A percentile compares a stretch with the other conserved stretches of the same genome.
Conservation (phyloP, 2,329 filamentous ascomycete species). For the Rhynchosporium agropyri region DNA sequence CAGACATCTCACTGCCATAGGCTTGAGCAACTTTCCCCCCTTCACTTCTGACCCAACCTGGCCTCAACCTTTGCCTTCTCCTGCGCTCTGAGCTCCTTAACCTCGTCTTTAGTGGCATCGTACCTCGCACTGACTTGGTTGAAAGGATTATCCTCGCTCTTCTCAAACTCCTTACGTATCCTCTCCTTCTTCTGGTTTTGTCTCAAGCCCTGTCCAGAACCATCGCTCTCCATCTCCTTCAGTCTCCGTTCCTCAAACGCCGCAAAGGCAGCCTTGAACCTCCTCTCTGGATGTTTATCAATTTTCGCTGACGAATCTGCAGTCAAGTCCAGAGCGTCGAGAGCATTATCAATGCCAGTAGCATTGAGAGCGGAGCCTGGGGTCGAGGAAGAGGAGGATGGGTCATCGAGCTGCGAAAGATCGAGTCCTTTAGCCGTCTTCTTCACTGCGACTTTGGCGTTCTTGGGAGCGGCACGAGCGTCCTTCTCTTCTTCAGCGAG, state of each 20-base stretch:
- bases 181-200: conserved; percentile 82
- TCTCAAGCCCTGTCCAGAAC: conserved; percentile 69
- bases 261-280: conserved; percentile 83
- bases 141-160: conserved; percentile 92
- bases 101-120: conserved; percentile 78
- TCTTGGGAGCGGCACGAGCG: conserved; percentile 67
- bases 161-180: conserved; percentile 91
- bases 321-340: conserved; percentile 78
- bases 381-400: conserved; percentile 42
- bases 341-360: conserved; percentile 87
- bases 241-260: conserved; percentile 81
- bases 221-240: conserved; percentile 83
- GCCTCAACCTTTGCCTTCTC: conserved; percentile 77
- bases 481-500: conserved; percentile 85
- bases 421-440: conserved; percentile 71
- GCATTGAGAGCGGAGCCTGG: conserved; percentile 69
- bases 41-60: conserved; percentile 54
- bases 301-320: conserved; percentile 65
- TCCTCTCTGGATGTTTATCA: conserved; percentile 84
- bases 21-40: background rate
- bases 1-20: background rate
- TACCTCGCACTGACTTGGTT: conserved; percentile 79
- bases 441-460: conserved; percentile 68
- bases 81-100: conserved; percentile 63
- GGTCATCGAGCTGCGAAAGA: conserved; percentile 72